Evolutionary conservation across 306 rosid species (phyloP).

Genomic region (Pueraria montana): DNA sequence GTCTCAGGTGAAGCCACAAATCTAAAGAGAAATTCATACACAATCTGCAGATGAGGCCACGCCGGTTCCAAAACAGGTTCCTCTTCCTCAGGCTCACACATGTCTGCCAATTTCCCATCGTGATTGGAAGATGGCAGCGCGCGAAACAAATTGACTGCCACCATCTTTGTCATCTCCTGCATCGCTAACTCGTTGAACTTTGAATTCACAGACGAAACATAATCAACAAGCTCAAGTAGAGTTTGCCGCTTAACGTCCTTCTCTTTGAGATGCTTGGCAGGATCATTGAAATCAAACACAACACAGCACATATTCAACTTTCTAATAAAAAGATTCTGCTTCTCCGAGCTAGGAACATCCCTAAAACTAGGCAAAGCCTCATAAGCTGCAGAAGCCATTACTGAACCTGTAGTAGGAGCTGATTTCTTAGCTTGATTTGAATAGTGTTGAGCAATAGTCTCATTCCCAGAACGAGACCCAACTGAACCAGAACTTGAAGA

Average conservation of each 20-base stretch:
- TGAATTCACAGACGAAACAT: constrained; percentile 53
- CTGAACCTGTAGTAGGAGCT: constrained; percentile 36
- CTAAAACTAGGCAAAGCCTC: constrained; percentile 69
- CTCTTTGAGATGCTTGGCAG: constrained; percentile 59
- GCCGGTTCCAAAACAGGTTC: constrained; percentile 70
- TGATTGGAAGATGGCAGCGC: constrained; percentile 57
- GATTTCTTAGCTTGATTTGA: constrained; percentile 56
- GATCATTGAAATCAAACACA: constrained; percentile 66
- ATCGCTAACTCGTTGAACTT: constrained; percentile 65
- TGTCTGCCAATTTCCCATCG: constrained; percentile 57
- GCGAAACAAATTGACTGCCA: constrained; percentile 63
- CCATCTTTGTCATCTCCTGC: constrained; percentile 72
- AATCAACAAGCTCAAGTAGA: constrained; percentile 72
- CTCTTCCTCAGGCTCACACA: constrained; percentile 66
- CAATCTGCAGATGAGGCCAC: constrained; percentile 75
- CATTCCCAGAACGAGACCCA: constrained; percentile 55
- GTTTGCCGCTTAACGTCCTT: constrained; percentile 68
- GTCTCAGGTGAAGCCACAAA: constrained; percentile 69
- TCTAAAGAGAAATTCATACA: constrained; percentile 66
- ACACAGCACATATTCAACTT: constrained; percentile 68
- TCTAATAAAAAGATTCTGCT: constrained; percentile 58
- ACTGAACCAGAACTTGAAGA: constrained; percentile 37
- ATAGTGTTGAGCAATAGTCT: constrained; percentile 43
- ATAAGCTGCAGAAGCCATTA: constrained; percentile 51
- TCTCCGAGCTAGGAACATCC: constrained; percentile 65